A percentile compares a stretch with the other conserved stretches of the same genome.
Evolutionary conservation across 768 basidiomycete species (phyloP).

Genomic region (Megacollybia marginata): DNA sequence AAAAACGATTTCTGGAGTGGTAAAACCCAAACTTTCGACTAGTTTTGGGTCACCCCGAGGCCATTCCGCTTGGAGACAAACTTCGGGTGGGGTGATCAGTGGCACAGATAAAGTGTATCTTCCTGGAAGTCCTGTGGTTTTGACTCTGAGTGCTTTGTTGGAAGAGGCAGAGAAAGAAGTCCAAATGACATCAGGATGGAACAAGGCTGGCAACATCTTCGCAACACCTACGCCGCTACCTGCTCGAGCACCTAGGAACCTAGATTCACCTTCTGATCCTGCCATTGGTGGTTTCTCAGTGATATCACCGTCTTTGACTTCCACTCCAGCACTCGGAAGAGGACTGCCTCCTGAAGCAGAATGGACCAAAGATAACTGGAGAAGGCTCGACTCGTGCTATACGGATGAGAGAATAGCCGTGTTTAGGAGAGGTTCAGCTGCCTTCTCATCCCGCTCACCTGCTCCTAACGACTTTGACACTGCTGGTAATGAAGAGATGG

Average conservation of each 20-base stretch:
- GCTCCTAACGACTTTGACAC: not conserved
- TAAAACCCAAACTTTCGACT: not conserved
- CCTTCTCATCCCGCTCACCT: no score
- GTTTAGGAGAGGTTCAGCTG: no score
- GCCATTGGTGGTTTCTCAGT: no score
- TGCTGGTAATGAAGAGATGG: not conserved
- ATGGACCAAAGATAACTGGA: not conserved
- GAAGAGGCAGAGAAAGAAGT: constrained; percentile 52
- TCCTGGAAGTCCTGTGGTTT: constrained; percentile 40
- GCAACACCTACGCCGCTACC: not conserved
- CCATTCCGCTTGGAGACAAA: constrained; percentile 19
- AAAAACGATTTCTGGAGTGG: constrained; percentile 3
- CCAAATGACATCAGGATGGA: not conserved
- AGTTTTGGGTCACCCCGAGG: constrained; percentile 6
- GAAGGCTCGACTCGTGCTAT: not conserved
- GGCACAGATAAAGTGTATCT: constrained; percentile 42
- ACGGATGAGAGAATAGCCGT: not conserved
- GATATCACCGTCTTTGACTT: not conserved
- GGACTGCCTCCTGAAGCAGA: not conserved
- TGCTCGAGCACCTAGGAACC: not conserved
- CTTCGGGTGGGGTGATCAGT: constrained; percentile 36
- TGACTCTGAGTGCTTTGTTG: constrained; percentile 50
- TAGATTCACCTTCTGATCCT: no score
- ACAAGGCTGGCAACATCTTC: not conserved
- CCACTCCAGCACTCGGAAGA: not conserved